Percentiles rank a stretch among this genome's conserved stretches.
phyloP scores from a whole-genome alignment of 2,329 filamentous ascomycete species.

The Amauroascus niger region DNA sequence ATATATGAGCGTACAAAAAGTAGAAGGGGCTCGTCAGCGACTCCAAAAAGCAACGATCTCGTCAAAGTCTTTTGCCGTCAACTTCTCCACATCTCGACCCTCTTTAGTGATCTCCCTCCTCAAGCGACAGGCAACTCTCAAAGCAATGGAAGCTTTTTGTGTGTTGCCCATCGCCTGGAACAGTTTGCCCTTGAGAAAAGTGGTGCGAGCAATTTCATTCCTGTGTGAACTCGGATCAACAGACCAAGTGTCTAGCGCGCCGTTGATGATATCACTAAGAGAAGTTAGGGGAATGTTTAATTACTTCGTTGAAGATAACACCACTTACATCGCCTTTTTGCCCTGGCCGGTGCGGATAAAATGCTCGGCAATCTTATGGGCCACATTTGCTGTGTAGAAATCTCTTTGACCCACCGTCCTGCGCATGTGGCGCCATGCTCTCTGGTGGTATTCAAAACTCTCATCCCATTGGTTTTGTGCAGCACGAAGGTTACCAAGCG shows the following conservation, averaged over 20 bases:
- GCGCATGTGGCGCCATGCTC: constrained; percentile 19
- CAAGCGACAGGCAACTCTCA: constrained; percentile 18
- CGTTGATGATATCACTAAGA: constrained; percentile 18
- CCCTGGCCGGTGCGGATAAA: constrained; percentile 12
- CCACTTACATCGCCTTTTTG: constrained; percentile 12
- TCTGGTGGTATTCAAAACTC: constrained; percentile 20
- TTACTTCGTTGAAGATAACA: not conserved
- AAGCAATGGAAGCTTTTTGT: constrained; percentile 18
- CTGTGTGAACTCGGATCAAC: constrained; percentile 15
- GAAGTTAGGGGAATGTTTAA: constrained; percentile 1
- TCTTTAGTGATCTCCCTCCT: constrained; percentile 20
- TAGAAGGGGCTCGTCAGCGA: constrained; percentile 13
- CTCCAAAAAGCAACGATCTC: constrained; percentile 19
- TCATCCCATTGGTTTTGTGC: constrained; percentile 15
- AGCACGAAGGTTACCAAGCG: constrained; percentile 14
- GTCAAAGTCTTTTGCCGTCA: constrained; percentile 19
- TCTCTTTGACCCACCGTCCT: constrained; percentile 22
- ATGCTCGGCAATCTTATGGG: constrained; percentile 23
- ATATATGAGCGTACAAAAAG: no score
- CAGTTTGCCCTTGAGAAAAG: constrained; percentile 19
- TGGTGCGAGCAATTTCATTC: constrained; percentile 21
- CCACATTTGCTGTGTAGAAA: constrained; percentile 20
- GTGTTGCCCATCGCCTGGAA: constrained; percentile 15
- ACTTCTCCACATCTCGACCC: constrained; percentile 16
- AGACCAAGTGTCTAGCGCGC: constrained; percentile 17